A percentile compares a stretch with the other conserved stretches of the same genome.
Conservation (phyloP, 257 asterid species). For the Eustoma russellianum region DNA sequence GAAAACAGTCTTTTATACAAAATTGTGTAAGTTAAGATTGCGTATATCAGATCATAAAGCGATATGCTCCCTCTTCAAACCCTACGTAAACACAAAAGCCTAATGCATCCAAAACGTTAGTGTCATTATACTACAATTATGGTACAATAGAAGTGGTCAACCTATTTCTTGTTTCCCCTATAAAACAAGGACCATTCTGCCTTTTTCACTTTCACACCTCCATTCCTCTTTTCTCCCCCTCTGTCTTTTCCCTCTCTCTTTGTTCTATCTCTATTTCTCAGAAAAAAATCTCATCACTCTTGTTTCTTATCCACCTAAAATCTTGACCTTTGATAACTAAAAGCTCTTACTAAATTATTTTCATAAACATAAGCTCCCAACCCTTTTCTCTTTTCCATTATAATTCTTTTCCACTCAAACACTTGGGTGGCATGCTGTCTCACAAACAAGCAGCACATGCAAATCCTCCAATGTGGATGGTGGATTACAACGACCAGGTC, state of each 20-base stretch:
- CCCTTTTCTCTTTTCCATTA: neutral
- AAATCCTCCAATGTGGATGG: constrained; percentile 3
- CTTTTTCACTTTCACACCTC: constrained; percentile 11
- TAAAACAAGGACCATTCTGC: constrained; percentile 12
- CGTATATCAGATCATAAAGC: too few species aligned
- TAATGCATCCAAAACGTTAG: too few species aligned
- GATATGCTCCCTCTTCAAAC: too few species aligned
- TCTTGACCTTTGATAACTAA: constrained; percentile 7
- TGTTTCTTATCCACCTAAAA: constrained; percentile 6
- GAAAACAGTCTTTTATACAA: too few species aligned
- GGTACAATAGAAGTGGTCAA: constrained; percentile 23
- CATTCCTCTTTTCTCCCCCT: constrained; percentile 4
- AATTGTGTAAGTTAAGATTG: too few species aligned
- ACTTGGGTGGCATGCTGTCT: neutral
- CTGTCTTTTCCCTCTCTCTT: too few species aligned
- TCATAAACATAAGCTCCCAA: neutral
- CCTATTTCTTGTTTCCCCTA: constrained; percentile 15
- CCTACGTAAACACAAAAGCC: too few species aligned
- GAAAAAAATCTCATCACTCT: neutral
- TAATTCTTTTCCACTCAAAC: constrained; percentile 2
- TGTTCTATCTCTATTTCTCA: constrained; percentile 1
- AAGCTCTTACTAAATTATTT: neutral
- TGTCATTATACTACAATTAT: constrained; percentile 6
- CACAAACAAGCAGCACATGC: neutral
- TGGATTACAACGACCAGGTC: constrained; percentile 2